A percentile compares a stretch with the other conserved stretches of the same genome.
phyloP scores from a whole-genome alignment of 192 early-diverging fungal species.

The Cladochytrium replicatum region DNA sequence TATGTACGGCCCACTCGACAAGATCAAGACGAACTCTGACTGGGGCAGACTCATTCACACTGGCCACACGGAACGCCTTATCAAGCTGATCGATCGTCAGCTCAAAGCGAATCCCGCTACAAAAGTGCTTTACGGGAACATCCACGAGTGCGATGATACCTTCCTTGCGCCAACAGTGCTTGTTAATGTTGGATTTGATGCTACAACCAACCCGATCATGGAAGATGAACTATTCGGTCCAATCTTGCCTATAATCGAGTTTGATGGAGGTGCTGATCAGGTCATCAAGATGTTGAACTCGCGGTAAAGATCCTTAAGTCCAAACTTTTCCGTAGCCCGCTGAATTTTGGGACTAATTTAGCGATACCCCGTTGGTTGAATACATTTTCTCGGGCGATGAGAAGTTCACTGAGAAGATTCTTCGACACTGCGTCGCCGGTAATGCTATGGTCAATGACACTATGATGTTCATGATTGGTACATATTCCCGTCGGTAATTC shows the following conservation, averaged over 20 bases:
- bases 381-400: constrained; percentile 59
- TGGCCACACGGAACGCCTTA: constrained; percentile 62
- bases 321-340: background rate
- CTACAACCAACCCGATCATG: constrained; percentile 46
- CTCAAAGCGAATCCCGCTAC: constrained; percentile 13
- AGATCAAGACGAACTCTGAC: constrained; percentile 35
- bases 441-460: constrained; percentile 70
- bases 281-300: constrained; percentile 21
- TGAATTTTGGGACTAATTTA: constrained; percentile 2
- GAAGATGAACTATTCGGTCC: constrained; percentile 88
- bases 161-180: constrained; percentile 81
- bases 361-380: constrained; percentile 67
- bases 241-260: constrained; percentile 63
- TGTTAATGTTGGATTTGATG: constrained; percentile 48
- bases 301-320: constrained; percentile 7
- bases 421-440: constrained; percentile 65
- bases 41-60: constrained; percentile 65
- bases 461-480: constrained; percentile 57
- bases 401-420: constrained; percentile 42
- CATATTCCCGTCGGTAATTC: background rate
- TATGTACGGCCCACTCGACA: constrained; percentile 17
- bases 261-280: constrained; percentile 25
- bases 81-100: constrained; percentile 37
- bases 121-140: constrained; percentile 46
- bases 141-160: constrained; percentile 38